Conservation (phyloP, 2,329 filamentous ascomycete genomes). For the Sclerotinia nivalis region DNA sequence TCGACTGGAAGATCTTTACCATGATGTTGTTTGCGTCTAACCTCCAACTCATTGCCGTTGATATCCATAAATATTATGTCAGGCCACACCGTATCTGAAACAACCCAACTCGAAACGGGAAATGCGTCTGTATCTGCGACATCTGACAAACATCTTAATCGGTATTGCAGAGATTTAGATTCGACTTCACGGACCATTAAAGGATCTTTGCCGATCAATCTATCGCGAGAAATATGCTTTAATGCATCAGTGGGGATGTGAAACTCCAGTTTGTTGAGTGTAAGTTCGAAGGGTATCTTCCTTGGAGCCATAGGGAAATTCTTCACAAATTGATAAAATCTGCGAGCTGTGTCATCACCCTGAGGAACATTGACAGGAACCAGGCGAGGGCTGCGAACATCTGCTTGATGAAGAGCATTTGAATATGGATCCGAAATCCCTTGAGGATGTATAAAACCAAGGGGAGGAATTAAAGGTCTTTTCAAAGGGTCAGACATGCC, state of each 20-base stretch:
- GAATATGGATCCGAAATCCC: constrained; percentile 48
- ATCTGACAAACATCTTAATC: constrained; percentile 64
- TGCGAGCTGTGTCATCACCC: constrained; percentile 31
- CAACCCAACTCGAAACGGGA: constrained; percentile 56
- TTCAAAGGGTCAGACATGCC: constrained; percentile 26
- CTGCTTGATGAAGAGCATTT: constrained; percentile 58
- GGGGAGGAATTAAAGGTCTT: constrained; percentile 43
- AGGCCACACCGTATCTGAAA: constrained; percentile 69
- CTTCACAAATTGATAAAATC: constrained; percentile 58
- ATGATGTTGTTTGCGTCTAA: constrained; percentile 69
- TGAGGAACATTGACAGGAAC: constrained; percentile 31
- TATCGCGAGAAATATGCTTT: constrained; percentile 35
- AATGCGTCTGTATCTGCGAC: constrained; percentile 40
- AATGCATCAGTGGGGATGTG: constrained; percentile 31
- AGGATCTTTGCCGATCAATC: constrained; percentile 26
- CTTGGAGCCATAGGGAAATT: constrained; percentile 52
- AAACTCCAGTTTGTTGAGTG: constrained; percentile 43
- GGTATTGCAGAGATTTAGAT: constrained; percentile 61
- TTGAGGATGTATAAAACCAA: constrained; percentile 40
- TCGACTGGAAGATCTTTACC: constrained; percentile 76
- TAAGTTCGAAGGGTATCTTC: constrained; percentile 36
- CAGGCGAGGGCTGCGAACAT: constrained; percentile 55
- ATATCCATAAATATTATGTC: constrained; percentile 66
- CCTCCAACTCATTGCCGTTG: constrained; percentile 56
- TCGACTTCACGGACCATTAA: constrained; percentile 42